phyloP scores from a whole-genome alignment of 2,329 filamentous ascomycete species.

The Calonectria hawksworthii region DNA sequence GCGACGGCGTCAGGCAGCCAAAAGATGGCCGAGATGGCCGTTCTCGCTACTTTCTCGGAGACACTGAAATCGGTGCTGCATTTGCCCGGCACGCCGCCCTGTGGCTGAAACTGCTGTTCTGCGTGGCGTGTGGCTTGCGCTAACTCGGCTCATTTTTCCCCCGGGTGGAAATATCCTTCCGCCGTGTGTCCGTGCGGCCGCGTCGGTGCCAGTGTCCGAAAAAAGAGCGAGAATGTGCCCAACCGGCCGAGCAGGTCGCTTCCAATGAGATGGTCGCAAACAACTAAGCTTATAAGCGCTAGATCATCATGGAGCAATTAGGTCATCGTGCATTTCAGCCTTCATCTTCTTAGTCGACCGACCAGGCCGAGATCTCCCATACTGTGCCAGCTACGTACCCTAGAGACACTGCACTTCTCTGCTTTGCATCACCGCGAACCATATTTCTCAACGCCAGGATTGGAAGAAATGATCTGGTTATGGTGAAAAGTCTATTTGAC shows the following conservation, averaged over 20 bases:
- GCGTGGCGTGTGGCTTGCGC: background rate
- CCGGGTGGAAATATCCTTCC: background rate
- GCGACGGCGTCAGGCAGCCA: background rate
- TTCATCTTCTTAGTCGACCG: background rate
- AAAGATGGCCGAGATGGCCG: background rate
- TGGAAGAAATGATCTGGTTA: background rate
- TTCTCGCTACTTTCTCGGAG: conserved; percentile 4
- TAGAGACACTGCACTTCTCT: background rate
- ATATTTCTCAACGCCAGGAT: background rate
- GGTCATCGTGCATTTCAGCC: background rate
- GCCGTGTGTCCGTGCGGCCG: too few relatives aligned
- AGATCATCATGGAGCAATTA: background rate
- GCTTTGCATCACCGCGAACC: background rate
- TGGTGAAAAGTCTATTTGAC: too few relatives aligned
- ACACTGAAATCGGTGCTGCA: background rate
- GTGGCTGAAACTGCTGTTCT: background rate
- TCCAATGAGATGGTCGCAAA: background rate
- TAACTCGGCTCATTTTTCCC: background rate
- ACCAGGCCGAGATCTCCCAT: background rate
- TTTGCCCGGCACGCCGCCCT: background rate
- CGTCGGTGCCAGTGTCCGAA: background rate
- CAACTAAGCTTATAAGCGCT: background rate
- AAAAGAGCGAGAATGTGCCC: conserved; percentile 1
- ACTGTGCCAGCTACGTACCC: background rate
- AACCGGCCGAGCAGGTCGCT: background rate